Percentiles rank a stretch among this genome's conserved stretches.
phyloP scores from a whole-genome alignment of 1,284 basidiomycete genomes.

The Dichomitus squalens region DNA sequence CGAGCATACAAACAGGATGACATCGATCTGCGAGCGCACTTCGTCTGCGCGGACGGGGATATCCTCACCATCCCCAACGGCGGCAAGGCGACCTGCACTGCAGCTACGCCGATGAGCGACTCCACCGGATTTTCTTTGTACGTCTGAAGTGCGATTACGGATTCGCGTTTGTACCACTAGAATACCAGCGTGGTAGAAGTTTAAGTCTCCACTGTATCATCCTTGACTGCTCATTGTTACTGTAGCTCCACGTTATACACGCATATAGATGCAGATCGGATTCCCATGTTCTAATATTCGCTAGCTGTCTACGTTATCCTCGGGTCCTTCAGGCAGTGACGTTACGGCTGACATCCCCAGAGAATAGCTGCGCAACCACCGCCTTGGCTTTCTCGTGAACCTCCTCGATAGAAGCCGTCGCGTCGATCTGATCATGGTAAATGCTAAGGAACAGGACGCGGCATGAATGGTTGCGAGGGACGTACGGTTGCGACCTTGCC shows the following conservation, averaged over 20 bases:
- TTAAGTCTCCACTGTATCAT: neutral
- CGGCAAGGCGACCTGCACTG: slow-evolving; percentile 55
- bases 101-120: slow-evolving; percentile 34
- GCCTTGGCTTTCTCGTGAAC: slow-evolving; percentile 68
- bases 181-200: neutral
- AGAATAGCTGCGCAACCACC: slow-evolving; percentile 50
- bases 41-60: slow-evolving; percentile 76
- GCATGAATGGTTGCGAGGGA: slow-evolving; percentile 6
- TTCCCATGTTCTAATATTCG: slow-evolving; percentile 1
- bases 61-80: slow-evolving; percentile 59
- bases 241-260: slow-evolving; percentile 1
- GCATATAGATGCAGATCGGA: neutral
- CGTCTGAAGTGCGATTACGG: slow-evolving; percentile 26
- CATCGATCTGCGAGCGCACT: slow-evolving; percentile 57
- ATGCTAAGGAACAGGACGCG: slow-evolving; percentile 5
- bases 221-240: neutral
- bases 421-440: slow-evolving; percentile 64
- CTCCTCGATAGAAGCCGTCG: slow-evolving; percentile 71
- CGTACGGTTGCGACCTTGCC: slow-evolving; percentile 83
- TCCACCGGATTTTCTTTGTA: slow-evolving; percentile 49
- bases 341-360: slow-evolving; percentile 30
- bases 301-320: slow-evolving; percentile 15
- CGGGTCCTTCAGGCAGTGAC: slow-evolving; percentile 25
- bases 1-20: slow-evolving; percentile 44
- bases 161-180: neutral